Evolutionary conservation across 2,329 filamentous ascomycete genomes (phyloP), one percentile per base, ranked within the genome.

Genomic region (Arthrobotrys sinensis): DNA sequence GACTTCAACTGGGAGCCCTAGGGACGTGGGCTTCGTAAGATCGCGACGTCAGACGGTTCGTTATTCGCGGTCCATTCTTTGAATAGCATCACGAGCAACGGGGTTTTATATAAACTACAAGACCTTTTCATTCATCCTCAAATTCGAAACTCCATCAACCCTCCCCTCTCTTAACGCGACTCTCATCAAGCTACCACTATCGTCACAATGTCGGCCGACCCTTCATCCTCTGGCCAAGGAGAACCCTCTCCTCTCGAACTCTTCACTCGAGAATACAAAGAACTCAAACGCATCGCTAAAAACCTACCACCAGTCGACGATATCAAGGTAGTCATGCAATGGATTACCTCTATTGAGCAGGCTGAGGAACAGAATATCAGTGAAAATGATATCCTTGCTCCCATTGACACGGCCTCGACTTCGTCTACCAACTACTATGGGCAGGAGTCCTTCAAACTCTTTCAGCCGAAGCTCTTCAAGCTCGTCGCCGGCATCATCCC

Each of bases 371-470:
- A 53, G n/a, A 28, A 63, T 16, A 52, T 78, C 24, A 67, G 34
- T 1, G 75, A 78, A 57, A 32, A 14, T n/a, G 75, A 78, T 55
- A 38, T 72, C 24, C 32, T 72, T 34, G 28, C 62, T 16, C 21
- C 36, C 6, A 28, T 60, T 24, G 75, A 78, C 5, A 67, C 75
- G 3, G 75, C 75, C 5, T 78, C 75, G 11, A 78, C 38, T 14
- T 68, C 67, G 1, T 78, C 75, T n/a, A 78, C 75, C 34, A 53
- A 67, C 11, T 78, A 78, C 34, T 78, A 78, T 16, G 45, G 67
- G 16, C 75, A 78, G 46, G 75, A 78, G 34, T 11, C 75, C 5
- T 78, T 78, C 62, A 62, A 50, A 32, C 66, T 46, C 5, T 78
- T 71, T 24, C 75, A 78, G 19, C 75, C 75, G 53, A 78, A 60